Evolutionary conservation across 2,329 filamentous ascomycete genomes (phyloP).

Genomic region (Leptodontidium sp.): DNA sequence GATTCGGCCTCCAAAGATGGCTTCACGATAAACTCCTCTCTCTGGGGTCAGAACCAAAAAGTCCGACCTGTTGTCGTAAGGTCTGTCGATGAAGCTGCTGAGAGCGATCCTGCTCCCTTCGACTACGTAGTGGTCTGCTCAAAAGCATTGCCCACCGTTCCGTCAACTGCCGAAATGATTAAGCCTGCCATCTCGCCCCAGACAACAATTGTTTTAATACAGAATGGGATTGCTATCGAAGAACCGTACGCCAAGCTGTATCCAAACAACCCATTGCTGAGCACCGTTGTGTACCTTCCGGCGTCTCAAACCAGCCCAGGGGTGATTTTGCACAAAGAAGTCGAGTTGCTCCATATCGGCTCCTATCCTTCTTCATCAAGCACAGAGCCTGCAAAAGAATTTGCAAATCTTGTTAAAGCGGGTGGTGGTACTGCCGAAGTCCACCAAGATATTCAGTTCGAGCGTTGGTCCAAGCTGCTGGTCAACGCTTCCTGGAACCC

Average conservation of each 20-base stretch:
- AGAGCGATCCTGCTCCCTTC: conserved; percentile 26
- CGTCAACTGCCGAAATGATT: conserved; percentile 35
- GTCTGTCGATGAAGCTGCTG: conserved; percentile 30
- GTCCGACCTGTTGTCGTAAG: conserved; percentile 34
- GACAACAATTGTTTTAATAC: conserved; percentile 65
- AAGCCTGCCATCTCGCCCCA: conserved; percentile 49
- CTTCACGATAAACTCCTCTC: conserved; percentile 36
- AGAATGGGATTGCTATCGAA: conserved; percentile 70
- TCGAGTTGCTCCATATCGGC: conserved; percentile 62
- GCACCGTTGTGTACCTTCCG: conserved; percentile 61
- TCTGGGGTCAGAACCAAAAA: conserved; percentile 31
- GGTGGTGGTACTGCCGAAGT: conserved; percentile 57
- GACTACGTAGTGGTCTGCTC: conserved; percentile 38
- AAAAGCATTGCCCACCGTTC: conserved; percentile 35
- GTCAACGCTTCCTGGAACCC: conserved; percentile 70
- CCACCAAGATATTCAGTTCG: conserved; percentile 61
- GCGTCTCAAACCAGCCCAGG: conserved; percentile 59
- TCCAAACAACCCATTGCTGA: conserved; percentile 61
- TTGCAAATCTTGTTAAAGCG: conserved; percentile 43
- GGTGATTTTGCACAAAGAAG: conserved; percentile 57
- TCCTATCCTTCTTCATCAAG: conserved; percentile 32
- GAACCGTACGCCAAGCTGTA: conserved; percentile 59
- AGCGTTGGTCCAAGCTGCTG: conserved; percentile 67
- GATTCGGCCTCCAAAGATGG: conserved; percentile 32
- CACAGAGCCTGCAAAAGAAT: conserved; percentile 21